phyloP scores from a whole-genome alignment of 1,284 basidiomycete species.

The Ustilago sp. region DNA sequence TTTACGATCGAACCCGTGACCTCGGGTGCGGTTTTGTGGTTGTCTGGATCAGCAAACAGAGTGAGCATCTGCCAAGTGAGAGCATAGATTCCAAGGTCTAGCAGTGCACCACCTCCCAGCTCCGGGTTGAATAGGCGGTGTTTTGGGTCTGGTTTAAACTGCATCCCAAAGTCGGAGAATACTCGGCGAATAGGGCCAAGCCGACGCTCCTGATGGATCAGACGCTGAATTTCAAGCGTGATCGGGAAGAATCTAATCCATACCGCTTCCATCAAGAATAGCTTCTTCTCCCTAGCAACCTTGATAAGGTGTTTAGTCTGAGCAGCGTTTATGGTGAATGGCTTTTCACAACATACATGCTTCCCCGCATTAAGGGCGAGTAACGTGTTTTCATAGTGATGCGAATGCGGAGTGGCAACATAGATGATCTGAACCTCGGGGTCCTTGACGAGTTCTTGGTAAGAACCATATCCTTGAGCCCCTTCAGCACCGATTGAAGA shows the following conservation, averaged over 20 bases:
- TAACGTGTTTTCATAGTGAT: constrained; percentile 83
- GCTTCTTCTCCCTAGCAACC: constrained; percentile 75
- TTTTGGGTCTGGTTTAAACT: constrained; percentile 72
- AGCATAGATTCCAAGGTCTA: constrained; percentile 75
- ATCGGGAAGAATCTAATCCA: constrained; percentile 64
- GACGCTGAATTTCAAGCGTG: constrained; percentile 41
- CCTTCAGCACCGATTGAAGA: constrained; percentile 71
- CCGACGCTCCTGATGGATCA: constrained; percentile 51
- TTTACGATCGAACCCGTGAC: constrained; percentile 75
- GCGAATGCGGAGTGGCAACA: constrained; percentile 84
- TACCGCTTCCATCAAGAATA: constrained; percentile 63
- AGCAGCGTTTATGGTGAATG: constrained; percentile 71
- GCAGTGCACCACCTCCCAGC: constrained; percentile 84
- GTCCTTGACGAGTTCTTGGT: constrained; percentile 81
- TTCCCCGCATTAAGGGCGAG: constrained; percentile 83
- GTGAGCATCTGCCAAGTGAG: constrained; percentile 60
- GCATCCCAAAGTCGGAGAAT: constrained; percentile 43
- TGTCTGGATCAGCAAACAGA: constrained; percentile 68
- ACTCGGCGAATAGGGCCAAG: constrained; percentile 53
- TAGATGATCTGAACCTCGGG: constrained; percentile 72
- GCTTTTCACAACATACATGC: constrained; percentile 75
- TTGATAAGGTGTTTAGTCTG: constrained; percentile 75
- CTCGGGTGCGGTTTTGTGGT: constrained; percentile 74
- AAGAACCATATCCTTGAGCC: constrained; percentile 80
- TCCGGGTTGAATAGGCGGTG: constrained; percentile 83